Evolutionary conservation across 1,284 basidiomycete species (phyloP), one percentile per base, ranked within the genome.

Genomic region (Fomitopsis schrenkii): DNA sequence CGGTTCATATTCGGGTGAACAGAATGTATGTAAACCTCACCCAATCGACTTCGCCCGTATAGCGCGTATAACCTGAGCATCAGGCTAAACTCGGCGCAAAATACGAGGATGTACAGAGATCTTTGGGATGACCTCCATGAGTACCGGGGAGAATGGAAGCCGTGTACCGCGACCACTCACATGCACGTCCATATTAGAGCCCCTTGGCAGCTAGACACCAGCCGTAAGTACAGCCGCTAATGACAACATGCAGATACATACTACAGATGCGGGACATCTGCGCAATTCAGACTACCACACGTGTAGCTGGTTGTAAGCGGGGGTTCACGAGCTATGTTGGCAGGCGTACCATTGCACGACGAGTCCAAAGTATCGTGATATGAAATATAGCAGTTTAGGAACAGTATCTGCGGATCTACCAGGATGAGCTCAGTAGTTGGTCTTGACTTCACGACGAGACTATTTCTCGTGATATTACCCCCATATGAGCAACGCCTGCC

Each of bases 61-160:
- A 60, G 26, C 17, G 58, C 58, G n/a, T 59, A 59, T n/a, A 60
- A 3, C 36, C 54, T 26, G 19, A 60, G 41, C 53, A 56, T 56
- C 14, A 60, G 59, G 54, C 59, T 57, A 15, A 61, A 9, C 46
- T 61, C 59, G 22, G 57, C 59, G 40, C 60, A 57, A 15, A 52
- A 54, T 17, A 61, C 33, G 10, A 61, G 52, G 35, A 19, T 54
- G 9, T 22, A 54, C 6, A 40, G n/a, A 9, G 52, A 38, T 38
- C 52, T 54, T 9, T 9, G 17, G 44, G 10, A 17, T 19, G 52
- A 28, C 14, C 14, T 54, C 22, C 52, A 38, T 54, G 1, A 22
- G 17, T 15, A 38, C 35, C 8, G 35, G 4, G 9, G 2, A 26
- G 4, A 5, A 7, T 5, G 17, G 52, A 22, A 9, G 3, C 28